Conservation (phyloP, 441 rosid genomes). For the Kokia cookei region DNA sequence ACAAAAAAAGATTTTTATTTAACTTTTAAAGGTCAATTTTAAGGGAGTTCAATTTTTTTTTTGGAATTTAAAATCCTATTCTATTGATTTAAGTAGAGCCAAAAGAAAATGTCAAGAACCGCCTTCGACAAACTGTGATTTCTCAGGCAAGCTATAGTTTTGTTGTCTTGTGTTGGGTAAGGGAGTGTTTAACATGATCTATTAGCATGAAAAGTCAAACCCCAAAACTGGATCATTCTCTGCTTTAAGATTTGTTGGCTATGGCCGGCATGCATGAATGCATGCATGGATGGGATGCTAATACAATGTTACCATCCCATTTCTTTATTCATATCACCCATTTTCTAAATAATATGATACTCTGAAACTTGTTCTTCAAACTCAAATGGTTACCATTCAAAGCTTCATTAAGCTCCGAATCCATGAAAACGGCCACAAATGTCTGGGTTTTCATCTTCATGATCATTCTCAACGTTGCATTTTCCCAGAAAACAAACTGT, state of each 20-base stretch:
- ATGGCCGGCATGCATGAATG: too few species aligned
- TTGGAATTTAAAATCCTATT: too few species aligned
- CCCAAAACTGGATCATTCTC: too few species aligned
- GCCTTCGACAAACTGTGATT: background rate
- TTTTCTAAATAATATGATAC: background rate
- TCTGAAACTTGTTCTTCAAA: background rate
- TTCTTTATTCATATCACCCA: background rate
- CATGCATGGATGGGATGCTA: background rate
- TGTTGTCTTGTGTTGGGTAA: background rate
- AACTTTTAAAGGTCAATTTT: too few species aligned
- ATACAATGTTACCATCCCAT: background rate
- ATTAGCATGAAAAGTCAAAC: too few species aligned
- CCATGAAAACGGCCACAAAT: background rate
- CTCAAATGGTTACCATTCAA: background rate
- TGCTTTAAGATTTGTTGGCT: too few species aligned
- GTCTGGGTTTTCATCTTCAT: conserved; percentile 13
- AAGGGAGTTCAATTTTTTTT: too few species aligned
- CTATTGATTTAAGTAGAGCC: too few species aligned
- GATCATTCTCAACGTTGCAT: background rate
- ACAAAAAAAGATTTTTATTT: too few species aligned
- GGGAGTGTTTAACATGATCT: too few species aligned
- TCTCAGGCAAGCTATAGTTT: background rate
- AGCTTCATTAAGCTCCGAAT: background rate
- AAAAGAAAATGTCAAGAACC: too few species aligned
- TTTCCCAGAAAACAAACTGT: conserved; percentile 17